These are phyloP conservation scores for Samsoniella hepiali DNA, from an alignment of 2,329 filamentous ascomycete genomes.

Conservation along the genomic window DNA sequence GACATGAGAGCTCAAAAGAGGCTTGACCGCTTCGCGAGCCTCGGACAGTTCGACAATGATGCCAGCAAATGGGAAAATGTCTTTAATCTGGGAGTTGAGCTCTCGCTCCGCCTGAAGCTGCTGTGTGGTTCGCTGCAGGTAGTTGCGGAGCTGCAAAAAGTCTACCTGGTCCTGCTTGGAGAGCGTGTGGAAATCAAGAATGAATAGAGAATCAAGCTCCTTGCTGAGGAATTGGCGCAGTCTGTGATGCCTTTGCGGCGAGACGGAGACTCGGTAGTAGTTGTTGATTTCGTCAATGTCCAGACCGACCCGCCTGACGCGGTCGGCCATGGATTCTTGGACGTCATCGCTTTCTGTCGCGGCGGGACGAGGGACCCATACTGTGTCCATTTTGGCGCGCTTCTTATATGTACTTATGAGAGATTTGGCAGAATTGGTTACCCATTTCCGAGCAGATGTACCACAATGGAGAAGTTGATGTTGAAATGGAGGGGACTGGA, in stretches of 20 bases:
- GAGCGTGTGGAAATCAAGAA: slow-evolving; percentile 28
- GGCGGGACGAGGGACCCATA: slow-evolving; percentile 23
- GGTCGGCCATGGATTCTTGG: slow-evolving; percentile 37
- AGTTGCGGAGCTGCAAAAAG: slow-evolving; percentile 48
- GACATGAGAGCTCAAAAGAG: slow-evolving; percentile 40
- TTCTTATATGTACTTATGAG: neutral
- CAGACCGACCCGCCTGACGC: slow-evolving; percentile 41
- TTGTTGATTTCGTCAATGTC: slow-evolving; percentile 46
- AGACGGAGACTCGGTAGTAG: slow-evolving; percentile 49
- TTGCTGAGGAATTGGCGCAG: slow-evolving; percentile 40
- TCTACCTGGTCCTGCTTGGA: slow-evolving; percentile 46
- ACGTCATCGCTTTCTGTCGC: slow-evolving; percentile 7
- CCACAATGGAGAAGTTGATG: neutral
- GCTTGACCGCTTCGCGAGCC: slow-evolving; percentile 42
- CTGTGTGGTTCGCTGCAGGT: slow-evolving; percentile 35
- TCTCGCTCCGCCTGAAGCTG: slow-evolving; percentile 39
- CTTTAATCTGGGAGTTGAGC: slow-evolving; percentile 35
- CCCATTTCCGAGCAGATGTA: neutral
- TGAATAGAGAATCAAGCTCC: slow-evolving; percentile 35
- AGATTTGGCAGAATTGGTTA: neutral
- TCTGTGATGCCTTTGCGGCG: slow-evolving; percentile 36
- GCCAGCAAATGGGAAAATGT: slow-evolving; percentile 44
- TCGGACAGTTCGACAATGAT: slow-evolving; percentile 45
- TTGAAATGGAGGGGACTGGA: neutral
- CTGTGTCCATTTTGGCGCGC: slow-evolving; percentile 19